Base-by-base conservation (phyloP, 2,329 filamentous ascomycete genomes). In the Helotiales sp. region DNA sequence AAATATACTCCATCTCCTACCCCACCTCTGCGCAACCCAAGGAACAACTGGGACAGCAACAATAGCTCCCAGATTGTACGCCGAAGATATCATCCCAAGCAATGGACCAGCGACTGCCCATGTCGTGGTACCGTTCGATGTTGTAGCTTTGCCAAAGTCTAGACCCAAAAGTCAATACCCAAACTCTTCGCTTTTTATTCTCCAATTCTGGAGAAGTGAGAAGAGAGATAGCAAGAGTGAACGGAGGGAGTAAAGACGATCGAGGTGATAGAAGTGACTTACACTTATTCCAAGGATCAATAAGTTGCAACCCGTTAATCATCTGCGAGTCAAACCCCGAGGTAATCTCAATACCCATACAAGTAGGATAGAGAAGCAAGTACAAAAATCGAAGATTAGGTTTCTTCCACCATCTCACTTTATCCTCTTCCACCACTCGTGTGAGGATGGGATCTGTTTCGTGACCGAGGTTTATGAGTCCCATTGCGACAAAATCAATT, bases 21-120 rank as follows among this genome's bases (percentile, higher is more conserved):
- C 81, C 27, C 76, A 72, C 17, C 70, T 70, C 58, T 84, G 77
- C 49, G 79, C 78, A 3, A 83, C 65, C 55, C 77, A 74, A 0
- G 81, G 76, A 2, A 82, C 79, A 56, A 84, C 72, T 0, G 81
- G 82, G 9, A 84, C 76, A 25, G 75, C 77, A 30, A 78, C 71
- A 55, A 84, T 78, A 7, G 81, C 80, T 4, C 82, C 81, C 4
- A 84, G 73, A 52, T 79, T 79, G 66, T 84, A 84, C 47, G 76
- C 79, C 1, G 81, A 79, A n/a, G 77, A 77, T 33, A 84, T 72
- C 51, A 84, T 75, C 2, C 82, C 81, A 3, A 74, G 67, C 52
- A 74, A 51, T 52, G 52, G 59, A 13, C 50, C 56, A 65, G 68
- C 0, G 66, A 70, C 38, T 66, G 68, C 46, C 72, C 72, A 17